Evolutionary conservation across 352 stramenopile genomes (phyloP).

Genomic region (Pythium guiyangense): DNA sequence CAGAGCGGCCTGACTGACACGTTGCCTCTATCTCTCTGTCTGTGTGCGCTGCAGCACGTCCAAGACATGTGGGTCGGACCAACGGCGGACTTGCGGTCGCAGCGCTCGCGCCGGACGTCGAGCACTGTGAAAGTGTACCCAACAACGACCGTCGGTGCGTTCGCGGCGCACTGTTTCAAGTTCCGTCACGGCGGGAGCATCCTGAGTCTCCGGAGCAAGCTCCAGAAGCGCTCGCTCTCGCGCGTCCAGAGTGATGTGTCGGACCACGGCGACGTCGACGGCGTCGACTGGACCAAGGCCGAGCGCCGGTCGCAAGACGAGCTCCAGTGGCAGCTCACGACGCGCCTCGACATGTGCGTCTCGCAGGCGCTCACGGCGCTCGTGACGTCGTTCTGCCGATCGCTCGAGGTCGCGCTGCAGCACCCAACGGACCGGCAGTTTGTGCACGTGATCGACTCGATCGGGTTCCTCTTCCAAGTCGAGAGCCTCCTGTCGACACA

Average conservation of each 20-base stretch:
- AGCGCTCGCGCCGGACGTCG: conserved; percentile 59
- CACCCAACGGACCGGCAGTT: conserved; percentile 50
- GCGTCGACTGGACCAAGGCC: conserved; percentile 50
- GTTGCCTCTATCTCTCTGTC: too few relatives aligned
- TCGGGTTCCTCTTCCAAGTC: conserved; percentile 84
- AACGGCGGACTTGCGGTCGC: conserved; percentile 56
- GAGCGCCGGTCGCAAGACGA: conserved; percentile 50
- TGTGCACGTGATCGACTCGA: conserved; percentile 52
- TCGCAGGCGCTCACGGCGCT: conserved; percentile 73
- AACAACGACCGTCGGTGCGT: conserved; percentile 72
- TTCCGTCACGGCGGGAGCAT: conserved; percentile 74
- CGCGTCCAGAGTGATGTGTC: conserved; percentile 41
- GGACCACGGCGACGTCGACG: conserved; percentile 19
- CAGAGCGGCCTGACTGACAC: too few relatives aligned
- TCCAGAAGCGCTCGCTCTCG: conserved; percentile 56
- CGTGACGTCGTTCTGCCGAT: conserved; percentile 67
- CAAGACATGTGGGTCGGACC: conserved; percentile 85
- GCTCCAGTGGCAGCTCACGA: conserved; percentile 71
- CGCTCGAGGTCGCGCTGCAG: conserved; percentile 67
- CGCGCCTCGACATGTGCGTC: conserved; percentile 73
- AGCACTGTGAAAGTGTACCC: conserved; percentile 56
- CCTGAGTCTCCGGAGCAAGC: conserved; percentile 47
- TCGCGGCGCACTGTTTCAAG: conserved; percentile 78
- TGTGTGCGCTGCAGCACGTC: conserved; percentile 44
- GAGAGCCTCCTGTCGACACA: conserved; percentile 94